phyloP scores from a whole-genome alignment of 208 protist genomes.

The Trypanosomatidae sp. region DNA sequence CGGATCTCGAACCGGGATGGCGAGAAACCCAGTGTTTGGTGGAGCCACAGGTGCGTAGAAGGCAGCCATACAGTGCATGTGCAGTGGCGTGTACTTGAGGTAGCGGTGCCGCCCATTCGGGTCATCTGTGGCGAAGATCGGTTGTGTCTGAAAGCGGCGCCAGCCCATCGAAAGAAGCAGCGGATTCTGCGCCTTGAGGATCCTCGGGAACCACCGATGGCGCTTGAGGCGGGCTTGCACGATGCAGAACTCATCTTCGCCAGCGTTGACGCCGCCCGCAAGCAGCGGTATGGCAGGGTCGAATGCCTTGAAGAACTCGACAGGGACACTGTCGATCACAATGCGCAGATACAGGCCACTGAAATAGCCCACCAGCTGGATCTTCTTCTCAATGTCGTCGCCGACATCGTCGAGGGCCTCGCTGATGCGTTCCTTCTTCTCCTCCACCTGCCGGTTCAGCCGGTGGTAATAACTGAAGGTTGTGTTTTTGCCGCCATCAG shows the following conservation, averaged over 20 bases:
- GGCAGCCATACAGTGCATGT: slow-evolving; percentile 98
- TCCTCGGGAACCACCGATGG: slow-evolving; percentile 98
- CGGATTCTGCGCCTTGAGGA: slow-evolving; percentile 99
- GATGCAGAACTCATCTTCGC: slow-evolving; percentile 95
- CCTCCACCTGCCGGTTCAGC: slow-evolving; percentile 77
- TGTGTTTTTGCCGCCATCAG: slow-evolving; percentile 58
- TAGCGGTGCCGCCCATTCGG: slow-evolving; percentile 95
- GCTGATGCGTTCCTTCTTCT: slow-evolving; percentile 83
- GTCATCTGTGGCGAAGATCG: slow-evolving; percentile 95
- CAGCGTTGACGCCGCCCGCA: slow-evolving; percentile 94
- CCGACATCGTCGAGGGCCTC: slow-evolving; percentile 75
- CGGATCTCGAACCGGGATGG: slow-evolving; percentile 81
- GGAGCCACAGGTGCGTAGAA: slow-evolving; percentile 98
- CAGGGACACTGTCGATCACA: slow-evolving; percentile 93
- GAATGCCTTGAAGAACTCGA: slow-evolving; percentile 96
- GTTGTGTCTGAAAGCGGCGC: slow-evolving; percentile 98
- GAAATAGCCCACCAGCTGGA: slow-evolving; percentile 91
- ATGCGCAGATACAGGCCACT: slow-evolving; percentile 97
- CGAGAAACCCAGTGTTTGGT: slow-evolving; percentile 96
- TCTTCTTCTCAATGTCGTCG: slow-evolving; percentile 83
- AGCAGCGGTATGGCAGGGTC: slow-evolving; percentile 88
- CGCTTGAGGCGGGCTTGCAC: slow-evolving; percentile 96
- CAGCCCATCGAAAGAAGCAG: slow-evolving; percentile 99
- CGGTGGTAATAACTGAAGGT: slow-evolving; percentile 82
- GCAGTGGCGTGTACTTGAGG: slow-evolving; percentile 99